These are phyloP conservation scores for Geotrichum citri-aurantii DNA, from an alignment of 1,139 yeast genomes.

Conservation along the genomic window DNA sequence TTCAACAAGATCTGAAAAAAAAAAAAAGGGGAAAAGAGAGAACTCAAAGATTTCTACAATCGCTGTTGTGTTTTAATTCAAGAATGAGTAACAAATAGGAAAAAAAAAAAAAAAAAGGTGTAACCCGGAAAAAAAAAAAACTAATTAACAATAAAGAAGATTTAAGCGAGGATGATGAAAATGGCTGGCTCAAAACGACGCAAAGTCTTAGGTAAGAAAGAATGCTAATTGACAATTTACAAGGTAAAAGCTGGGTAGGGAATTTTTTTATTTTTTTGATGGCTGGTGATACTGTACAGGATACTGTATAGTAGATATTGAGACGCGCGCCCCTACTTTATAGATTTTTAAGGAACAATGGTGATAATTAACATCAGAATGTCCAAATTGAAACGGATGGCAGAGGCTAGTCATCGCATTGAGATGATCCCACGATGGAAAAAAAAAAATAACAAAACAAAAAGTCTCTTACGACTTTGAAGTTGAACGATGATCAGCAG, in stretches of 20 bases:
- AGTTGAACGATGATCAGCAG: neutral
- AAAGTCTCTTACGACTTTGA: neutral
- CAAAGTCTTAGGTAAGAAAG: neutral
- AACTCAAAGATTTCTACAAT: neutral
- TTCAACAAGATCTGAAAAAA: neutral
- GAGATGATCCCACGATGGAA: too few species aligned
- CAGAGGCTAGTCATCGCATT: too few species aligned
- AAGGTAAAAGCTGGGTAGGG: neutral
- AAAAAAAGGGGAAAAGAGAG: neutral
- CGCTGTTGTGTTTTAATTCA: neutral
- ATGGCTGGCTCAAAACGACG: neutral
- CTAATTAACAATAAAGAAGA: neutral
- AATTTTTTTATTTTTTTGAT: neutral
- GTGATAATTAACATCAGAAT: too few species aligned
- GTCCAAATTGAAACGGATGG: too few species aligned
- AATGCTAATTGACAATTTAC: too few species aligned
- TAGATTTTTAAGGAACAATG: too few species aligned
- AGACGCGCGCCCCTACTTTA: too few species aligned
- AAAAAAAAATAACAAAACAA: neutral
- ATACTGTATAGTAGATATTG: too few species aligned
- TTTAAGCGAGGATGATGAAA: neutral
- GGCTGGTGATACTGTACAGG: neutral
- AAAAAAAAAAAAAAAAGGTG: neutral
- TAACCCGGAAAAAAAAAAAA: neutral
- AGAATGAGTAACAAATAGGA: too few species aligned